Conservation (phyloP, 768 basidiomycete genomes). For the Phylloporus sp. region DNA sequence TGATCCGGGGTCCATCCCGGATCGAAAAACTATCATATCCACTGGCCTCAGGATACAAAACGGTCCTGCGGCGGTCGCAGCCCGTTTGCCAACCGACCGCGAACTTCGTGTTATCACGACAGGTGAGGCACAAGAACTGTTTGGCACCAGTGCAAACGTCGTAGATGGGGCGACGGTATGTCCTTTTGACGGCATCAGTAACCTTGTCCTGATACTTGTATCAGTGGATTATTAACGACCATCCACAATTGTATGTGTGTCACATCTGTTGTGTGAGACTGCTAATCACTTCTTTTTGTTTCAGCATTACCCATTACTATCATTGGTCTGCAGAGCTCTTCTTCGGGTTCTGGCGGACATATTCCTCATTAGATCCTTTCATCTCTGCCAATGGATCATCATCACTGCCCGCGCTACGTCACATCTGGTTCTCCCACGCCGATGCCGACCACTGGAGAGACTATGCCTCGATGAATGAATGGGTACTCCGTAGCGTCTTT, state of each 20-base stretch:
- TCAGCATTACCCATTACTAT: constrained; percentile 91
- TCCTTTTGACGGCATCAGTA: neutral
- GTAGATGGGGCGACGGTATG: constrained; percentile 74
- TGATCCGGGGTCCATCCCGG: constrained; percentile 61
- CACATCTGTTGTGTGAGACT: neutral
- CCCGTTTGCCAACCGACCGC: constrained; percentile 69
- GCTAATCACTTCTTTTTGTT: neutral
- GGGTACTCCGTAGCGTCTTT: constrained; percentile 74
- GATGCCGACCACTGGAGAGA: constrained; percentile 84
- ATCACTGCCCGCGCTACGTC: constrained; percentile 66
- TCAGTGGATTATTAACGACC: constrained; percentile 80
- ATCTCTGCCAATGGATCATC: constrained; percentile 68
- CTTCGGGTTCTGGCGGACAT: constrained; percentile 91
- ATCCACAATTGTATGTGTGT: constrained; percentile 72
- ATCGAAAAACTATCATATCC: constrained; percentile 65
- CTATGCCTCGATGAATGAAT: constrained; percentile 89
- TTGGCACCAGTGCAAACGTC: constrained; percentile 67
- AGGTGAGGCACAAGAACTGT: constrained; percentile 59
- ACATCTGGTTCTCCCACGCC: constrained; percentile 72
- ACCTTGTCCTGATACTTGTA: constrained; percentile 1
- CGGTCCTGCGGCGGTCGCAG: constrained; percentile 48
- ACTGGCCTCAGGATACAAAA: constrained; percentile 59
- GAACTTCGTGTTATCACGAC: constrained; percentile 77
- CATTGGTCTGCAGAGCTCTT: constrained; percentile 92
- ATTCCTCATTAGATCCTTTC: constrained; percentile 71